Conservation (phyloP, 2,329 filamentous ascomycete genomes). For the Decorospora gaudefroyi region DNA sequence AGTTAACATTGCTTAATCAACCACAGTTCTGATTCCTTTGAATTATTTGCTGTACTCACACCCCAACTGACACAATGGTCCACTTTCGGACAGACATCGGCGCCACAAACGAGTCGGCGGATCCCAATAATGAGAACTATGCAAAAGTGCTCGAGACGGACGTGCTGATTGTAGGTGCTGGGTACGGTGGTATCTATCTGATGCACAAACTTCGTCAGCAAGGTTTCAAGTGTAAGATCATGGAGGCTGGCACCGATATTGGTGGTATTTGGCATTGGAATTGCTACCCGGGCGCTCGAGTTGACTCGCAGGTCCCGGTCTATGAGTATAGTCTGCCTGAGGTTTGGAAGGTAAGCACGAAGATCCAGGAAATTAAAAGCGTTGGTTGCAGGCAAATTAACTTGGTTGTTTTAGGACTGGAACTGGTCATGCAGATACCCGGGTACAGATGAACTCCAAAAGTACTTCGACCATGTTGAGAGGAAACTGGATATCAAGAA, state of each 20-base stretch:
- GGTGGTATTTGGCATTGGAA: slow-evolving; percentile 55
- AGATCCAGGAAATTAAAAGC: too few species aligned
- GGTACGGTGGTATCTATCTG: slow-evolving; percentile 50
- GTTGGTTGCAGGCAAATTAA: background rate
- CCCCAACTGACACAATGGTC: slow-evolving; percentile 28
- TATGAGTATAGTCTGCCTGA: slow-evolving; percentile 56
- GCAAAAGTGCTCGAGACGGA: slow-evolving; percentile 45
- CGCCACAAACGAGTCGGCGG: slow-evolving; percentile 27
- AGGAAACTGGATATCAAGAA: slow-evolving; percentile 61
- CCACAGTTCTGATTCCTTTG: background rate
- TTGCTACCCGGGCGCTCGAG: slow-evolving; percentile 53
- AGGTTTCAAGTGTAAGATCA: slow-evolving; percentile 49
- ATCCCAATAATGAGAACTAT: slow-evolving; percentile 37
- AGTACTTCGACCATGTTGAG: slow-evolving; percentile 65
- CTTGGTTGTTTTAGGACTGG: slow-evolving; percentile 53
- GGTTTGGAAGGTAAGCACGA: slow-evolving; percentile 48
- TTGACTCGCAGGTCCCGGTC: slow-evolving; percentile 54
- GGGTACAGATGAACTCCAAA: slow-evolving; percentile 56
- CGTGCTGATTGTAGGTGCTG: slow-evolving; percentile 48
- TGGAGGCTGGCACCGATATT: slow-evolving; percentile 48
- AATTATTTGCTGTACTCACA: background rate
- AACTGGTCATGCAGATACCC: slow-evolving; percentile 61
- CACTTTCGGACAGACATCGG: slow-evolving; percentile 42
- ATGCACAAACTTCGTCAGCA: slow-evolving; percentile 50
- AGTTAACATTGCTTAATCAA: slow-evolving; percentile 1